Evolutionary conservation across 1,139 yeast species (phyloP).

Genomic region (Yamadazyma buinensis): DNA sequence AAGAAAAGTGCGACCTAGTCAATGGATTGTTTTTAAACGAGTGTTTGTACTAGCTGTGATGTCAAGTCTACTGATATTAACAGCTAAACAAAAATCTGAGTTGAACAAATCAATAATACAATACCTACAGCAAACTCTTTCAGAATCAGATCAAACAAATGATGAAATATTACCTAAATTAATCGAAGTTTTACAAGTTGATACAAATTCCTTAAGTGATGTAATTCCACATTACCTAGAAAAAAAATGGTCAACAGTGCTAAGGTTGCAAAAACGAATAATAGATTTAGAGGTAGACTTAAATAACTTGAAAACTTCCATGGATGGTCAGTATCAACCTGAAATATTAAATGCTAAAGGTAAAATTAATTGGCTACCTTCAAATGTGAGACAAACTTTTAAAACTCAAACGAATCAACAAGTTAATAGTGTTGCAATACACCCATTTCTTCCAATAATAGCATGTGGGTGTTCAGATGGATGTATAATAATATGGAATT

Average conservation of each 20-base stretch:
- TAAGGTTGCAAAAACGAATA: slow-evolving; percentile 72
- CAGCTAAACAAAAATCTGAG: slow-evolving; percentile 45
- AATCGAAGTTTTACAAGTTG: slow-evolving; percentile 15
- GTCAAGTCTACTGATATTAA: slow-evolving; percentile 8
- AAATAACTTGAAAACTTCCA: slow-evolving; percentile 34
- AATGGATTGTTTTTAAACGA: too few species aligned
- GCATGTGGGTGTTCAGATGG: slow-evolving; percentile 78
- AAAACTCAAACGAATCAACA: slow-evolving; percentile 54
- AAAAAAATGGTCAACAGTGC: slow-evolving; percentile 86
- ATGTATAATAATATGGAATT: slow-evolving; percentile 68
- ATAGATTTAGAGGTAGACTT: slow-evolving; percentile 53
- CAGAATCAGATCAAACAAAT: slow-evolving; percentile 6
- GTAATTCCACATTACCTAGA: slow-evolving; percentile 56
- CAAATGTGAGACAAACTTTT: slow-evolving; percentile 45
- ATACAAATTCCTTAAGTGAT: slow-evolving; percentile 11
- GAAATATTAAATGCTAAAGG: slow-evolving; percentile 17
- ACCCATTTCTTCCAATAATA: slow-evolving; percentile 65
- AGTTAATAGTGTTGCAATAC: slow-evolving; percentile 64
- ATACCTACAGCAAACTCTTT: slow-evolving; percentile 40
- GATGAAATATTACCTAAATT: slow-evolving; percentile 11
- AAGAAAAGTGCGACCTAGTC: too few species aligned
- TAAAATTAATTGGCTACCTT: slow-evolving; percentile 70
- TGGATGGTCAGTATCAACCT: slow-evolving; percentile 35
- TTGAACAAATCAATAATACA: slow-evolving; percentile 55
- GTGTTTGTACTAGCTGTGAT: too few species aligned